phyloP scores from a whole-genome alignment of 2,329 filamentous ascomycete genomes.

The Alternaria infectoria region DNA sequence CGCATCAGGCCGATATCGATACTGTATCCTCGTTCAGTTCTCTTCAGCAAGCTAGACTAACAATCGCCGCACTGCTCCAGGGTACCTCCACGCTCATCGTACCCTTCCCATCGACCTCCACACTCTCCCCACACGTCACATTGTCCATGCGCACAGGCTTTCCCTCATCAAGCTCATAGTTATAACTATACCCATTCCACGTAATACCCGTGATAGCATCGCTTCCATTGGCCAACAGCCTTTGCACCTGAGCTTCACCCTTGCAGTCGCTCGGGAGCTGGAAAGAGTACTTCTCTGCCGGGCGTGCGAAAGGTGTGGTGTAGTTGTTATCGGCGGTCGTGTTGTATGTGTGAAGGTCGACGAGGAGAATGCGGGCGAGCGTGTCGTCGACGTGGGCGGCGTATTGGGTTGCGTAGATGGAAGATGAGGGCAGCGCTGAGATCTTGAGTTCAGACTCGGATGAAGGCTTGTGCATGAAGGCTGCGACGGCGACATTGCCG shows the following conservation, averaged over 20 bases:
- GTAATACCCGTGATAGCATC: constrained; percentile 67
- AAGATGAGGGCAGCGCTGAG: neutral
- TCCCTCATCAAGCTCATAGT: constrained; percentile 63
- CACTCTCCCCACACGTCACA: constrained; percentile 59
- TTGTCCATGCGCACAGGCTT: constrained; percentile 62
- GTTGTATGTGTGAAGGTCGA: constrained; percentile 63
- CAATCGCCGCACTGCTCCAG: constrained; percentile 7
- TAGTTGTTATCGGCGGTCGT: constrained; percentile 5
- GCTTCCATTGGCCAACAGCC: constrained; percentile 66
- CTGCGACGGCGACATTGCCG: constrained; percentile 64
- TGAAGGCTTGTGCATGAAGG: constrained; percentile 49
- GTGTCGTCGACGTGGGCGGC: constrained; percentile 60
- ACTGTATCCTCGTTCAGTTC: too few relatives aligned
- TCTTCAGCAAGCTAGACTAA: neutral
- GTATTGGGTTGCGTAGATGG: constrained; percentile 35
- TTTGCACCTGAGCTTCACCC: constrained; percentile 49
- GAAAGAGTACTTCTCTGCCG: constrained; percentile 52
- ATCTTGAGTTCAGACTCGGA: neutral
- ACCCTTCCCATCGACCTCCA: constrained; percentile 29
- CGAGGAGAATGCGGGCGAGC: constrained; percentile 58
- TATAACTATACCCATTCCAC: constrained; percentile 67
- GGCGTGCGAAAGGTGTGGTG: constrained; percentile 33
- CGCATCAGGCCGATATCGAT: too few relatives aligned
- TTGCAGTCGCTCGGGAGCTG: constrained; percentile 31
- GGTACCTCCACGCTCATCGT: neutral